Base-by-base conservation (phyloP, 345 rosid species). In the Gossypium rotundifolium region DNA sequence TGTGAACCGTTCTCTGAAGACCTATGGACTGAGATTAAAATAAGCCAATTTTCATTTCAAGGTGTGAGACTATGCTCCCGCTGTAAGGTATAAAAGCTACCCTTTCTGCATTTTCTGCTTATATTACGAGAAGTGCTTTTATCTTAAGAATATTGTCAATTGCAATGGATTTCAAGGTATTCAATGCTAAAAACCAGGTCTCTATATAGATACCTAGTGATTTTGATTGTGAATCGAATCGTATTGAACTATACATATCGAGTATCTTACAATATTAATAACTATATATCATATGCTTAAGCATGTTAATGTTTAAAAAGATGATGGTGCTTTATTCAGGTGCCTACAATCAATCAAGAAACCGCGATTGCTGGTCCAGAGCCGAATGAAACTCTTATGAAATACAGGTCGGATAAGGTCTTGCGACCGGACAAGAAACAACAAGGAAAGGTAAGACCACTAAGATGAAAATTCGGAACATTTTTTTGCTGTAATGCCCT, bases 1-100 rank as follows among this genome's bases (percentile, higher is more conserved):
- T 94, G 92, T 74, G 87, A 86, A 72, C 93, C 98, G 7, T 94
- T 88, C 81, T 79, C 90, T 2, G 98, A 94, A 85, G 98, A 94
- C 83, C 63, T 88, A 29, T 90, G 97, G 97, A 87, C 78, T 4
- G 97, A 90, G 86, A 76, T 92, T 33, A 78, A 65, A 75, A 88
- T 94, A 61, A 74, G 77, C 78, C 78, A 83, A 54, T 81, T 81
- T 76, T 81, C 82, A 33, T 94, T 92, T 79, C 73, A 72, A 59
- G 91, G 91, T 76, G 95, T 90, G 48, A 92, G 79, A 79, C 79
- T 94, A 29, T 90, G 97, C 62, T 78, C 90, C 63, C 97, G 97
- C 65, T 94, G 98, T 64, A 92, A 92, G 97, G 98, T 91, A 76
- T 5, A 59, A 29, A 54, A 55, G 58, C 44, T 58, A 48, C 71